A percentile compares a stretch with the other conserved stretches of the same genome.
These are phyloP conservation scores for Onygena corvina DNA, from an alignment of 2,329 filamentous ascomycete genomes.

Conservation along the genomic window DNA sequence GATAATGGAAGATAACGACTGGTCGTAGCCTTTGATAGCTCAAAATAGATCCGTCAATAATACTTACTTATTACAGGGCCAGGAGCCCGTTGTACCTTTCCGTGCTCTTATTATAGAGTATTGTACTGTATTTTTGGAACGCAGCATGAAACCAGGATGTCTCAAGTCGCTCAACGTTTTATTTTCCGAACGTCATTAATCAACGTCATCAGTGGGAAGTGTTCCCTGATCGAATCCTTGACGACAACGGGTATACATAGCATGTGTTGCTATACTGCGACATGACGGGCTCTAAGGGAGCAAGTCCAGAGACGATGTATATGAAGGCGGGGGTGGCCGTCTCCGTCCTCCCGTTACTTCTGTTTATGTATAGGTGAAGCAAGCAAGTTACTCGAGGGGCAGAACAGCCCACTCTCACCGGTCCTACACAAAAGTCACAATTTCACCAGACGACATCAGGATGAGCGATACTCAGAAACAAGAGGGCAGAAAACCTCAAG, in stretches of 20 bases:
- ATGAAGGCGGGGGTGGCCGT: no score
- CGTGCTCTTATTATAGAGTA: no score
- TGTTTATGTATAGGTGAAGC: no score
- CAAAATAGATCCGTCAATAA: not conserved
- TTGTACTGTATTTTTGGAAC: no score
- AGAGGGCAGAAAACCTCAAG: not conserved
- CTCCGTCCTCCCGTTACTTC: no score
- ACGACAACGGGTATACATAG: not conserved
- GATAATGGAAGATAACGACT: not conserved
- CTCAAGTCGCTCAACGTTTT: not conserved
- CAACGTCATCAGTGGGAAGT: not conserved
- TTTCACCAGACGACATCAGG: not conserved
- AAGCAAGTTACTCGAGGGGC: no score
- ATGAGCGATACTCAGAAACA: not conserved
- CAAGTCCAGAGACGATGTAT: no score
- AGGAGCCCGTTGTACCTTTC: not conserved
- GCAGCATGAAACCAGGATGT: no score
- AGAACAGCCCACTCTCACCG: no score
- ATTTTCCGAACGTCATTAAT: not conserved
- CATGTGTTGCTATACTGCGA: no score
- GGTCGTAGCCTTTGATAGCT: conserved; percentile 4
- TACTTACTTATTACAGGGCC: not conserved
- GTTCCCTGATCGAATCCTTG: not conserved
- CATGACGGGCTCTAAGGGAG: no score
- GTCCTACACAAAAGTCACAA: no score